Conservation (phyloP, 2,329 filamentous ascomycete species). For the Bipolaris sorokiniana region DNA sequence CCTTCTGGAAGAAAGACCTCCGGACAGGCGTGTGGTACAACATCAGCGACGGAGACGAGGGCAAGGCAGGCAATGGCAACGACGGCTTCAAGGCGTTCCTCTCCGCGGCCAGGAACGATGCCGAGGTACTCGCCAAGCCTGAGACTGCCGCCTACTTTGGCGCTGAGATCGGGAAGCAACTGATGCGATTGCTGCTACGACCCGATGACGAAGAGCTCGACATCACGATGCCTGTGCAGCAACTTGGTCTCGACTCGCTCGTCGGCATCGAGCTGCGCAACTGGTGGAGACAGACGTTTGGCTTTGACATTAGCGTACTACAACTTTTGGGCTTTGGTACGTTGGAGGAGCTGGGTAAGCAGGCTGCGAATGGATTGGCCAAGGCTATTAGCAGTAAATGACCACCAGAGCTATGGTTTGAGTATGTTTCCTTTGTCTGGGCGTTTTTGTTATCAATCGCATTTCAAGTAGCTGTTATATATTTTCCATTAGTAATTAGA, state of each 20-base stretch:
- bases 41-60: background rate
- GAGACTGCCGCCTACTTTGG: conserved; percentile 19
- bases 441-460: no score
- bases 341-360: conserved; percentile 20
- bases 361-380: background rate
- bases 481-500: no score
- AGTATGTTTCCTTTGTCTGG: no score
- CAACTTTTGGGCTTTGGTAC: conserved; percentile 30
- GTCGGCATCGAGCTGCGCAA: conserved; percentile 49
- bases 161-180: conserved; percentile 27
- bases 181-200: conserved; percentile 26
- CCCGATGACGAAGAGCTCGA: conserved; percentile 28
- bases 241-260: conserved; percentile 43
- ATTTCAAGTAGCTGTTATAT: no score
- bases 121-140: conserved; percentile 13
- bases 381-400: background rate
- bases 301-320: conserved; percentile 31
- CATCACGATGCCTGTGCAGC: conserved; percentile 14
- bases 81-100: conserved; percentile 21
- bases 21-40: conserved; percentile 37
- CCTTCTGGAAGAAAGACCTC: conserved; percentile 24
- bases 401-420: background rate
- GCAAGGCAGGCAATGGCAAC: background rate
- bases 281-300: conserved; percentile 48
- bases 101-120: conserved; percentile 13